Conservation (phyloP, 169 alveolate genomes). For the Eimeria brunetti region DNA sequence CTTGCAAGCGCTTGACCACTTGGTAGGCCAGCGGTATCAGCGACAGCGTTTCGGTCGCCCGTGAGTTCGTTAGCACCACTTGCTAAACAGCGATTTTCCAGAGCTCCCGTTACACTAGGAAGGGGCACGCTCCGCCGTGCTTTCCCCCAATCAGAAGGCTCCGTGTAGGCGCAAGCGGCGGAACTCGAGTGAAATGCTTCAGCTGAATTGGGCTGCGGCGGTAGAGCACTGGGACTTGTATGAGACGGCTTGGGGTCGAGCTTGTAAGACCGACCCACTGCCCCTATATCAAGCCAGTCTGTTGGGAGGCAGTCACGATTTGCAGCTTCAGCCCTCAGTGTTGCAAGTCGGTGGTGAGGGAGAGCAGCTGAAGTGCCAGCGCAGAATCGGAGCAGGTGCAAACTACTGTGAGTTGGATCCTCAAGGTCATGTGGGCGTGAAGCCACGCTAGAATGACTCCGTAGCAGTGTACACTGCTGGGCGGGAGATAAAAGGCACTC, state of each 20-base stretch:
- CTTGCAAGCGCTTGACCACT: not conserved
- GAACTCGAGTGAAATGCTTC: constrained; percentile 3
- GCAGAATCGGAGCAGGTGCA: constrained; percentile 61
- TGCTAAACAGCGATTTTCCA: not conserved
- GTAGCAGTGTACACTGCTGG: constrained; percentile 38
- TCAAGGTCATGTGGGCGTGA: not conserved
- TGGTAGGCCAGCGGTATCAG: constrained; percentile 2
- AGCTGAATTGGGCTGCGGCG: not conserved
- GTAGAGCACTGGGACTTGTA: constrained; percentile 7
- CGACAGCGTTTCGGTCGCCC: constrained; percentile 12
- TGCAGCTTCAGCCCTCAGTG: constrained; percentile 60
- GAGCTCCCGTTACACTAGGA: not conserved
- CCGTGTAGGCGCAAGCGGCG: not conserved
- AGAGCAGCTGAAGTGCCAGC: constrained; percentile 71
- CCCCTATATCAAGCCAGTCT: constrained; percentile 53
- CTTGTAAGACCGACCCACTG: constrained; percentile 49
- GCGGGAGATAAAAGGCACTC: constrained; percentile 55
- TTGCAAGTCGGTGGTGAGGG: constrained; percentile 70
- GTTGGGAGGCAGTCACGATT: constrained; percentile 58
- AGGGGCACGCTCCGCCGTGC: not conserved
- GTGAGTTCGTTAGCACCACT: constrained; percentile 12
- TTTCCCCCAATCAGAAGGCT: not conserved
- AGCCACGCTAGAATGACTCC: not conserved
- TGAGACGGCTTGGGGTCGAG: constrained; percentile 41
- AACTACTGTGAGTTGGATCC: not conserved